phyloP scores from a whole-genome alignment of 2,329 filamentous ascomycete species.

The Decorospora gaudefroyi region DNA sequence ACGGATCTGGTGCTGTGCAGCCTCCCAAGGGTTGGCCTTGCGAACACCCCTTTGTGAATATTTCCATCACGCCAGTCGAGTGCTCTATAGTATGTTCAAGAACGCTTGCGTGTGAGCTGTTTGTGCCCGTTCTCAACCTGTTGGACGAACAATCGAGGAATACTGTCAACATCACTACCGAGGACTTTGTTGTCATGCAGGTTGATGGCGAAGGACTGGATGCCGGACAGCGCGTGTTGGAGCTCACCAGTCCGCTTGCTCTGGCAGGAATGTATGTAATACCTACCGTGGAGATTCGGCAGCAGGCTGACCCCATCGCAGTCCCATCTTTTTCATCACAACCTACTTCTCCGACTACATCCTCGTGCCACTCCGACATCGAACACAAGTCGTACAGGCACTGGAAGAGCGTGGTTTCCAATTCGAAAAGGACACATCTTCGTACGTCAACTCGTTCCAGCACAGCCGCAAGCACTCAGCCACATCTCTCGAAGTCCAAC shows the following conservation, averaged over 20 bases:
- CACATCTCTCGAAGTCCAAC: constrained; percentile 52
- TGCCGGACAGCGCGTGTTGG: constrained; percentile 86
- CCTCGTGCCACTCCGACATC: constrained; percentile 77
- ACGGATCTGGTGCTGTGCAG: constrained; percentile 40
- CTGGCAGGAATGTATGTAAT: constrained; percentile 76
- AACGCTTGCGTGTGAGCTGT: constrained; percentile 72
- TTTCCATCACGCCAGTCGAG: constrained; percentile 89
- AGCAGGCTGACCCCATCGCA: constrained; percentile 34
- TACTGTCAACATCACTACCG: constrained; percentile 72
- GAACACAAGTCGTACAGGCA: constrained; percentile 73
- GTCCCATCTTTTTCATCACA: constrained; percentile 96
- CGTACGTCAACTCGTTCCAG: constrained; percentile 64
- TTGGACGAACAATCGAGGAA: constrained; percentile 57
- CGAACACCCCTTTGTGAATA: constrained; percentile 83
- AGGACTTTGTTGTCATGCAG: constrained; percentile 85
- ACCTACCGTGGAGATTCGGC: background rate
- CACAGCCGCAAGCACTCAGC: constrained; percentile 54
- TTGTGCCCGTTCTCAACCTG: constrained; percentile 69
- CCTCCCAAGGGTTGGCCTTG: constrained; percentile 52
- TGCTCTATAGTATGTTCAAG: constrained; percentile 89
- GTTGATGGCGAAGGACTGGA: constrained; percentile 90
- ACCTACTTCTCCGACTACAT: constrained; percentile 99
- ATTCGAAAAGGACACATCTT: constrained; percentile 67
- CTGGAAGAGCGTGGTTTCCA: constrained; percentile 80
- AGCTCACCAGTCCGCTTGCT: constrained; percentile 86